A percentile compares a stretch with the other conserved stretches of the same genome.
Evolutionary conservation across 2,329 filamentous ascomycete species (phyloP).

Genomic region (Trichoderma arundinaceum): DNA sequence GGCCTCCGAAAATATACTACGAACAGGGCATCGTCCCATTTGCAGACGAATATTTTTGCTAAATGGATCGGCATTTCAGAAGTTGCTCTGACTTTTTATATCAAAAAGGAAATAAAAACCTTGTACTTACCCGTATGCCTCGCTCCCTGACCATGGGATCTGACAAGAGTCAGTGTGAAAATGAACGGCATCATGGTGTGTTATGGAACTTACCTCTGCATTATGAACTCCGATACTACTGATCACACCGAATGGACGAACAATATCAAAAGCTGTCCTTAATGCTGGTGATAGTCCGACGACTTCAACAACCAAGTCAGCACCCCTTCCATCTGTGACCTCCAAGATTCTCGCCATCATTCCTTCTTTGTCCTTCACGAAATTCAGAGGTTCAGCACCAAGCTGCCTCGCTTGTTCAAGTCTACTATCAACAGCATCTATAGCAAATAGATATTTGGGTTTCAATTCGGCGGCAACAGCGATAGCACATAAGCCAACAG

Average conservation of each 20-base stretch:
- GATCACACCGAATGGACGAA: slow-evolving; percentile 75
- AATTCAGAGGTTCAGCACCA: slow-evolving; percentile 85
- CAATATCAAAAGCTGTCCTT: slow-evolving; percentile 71
- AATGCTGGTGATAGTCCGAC: slow-evolving; percentile 73
- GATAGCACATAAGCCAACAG: slow-evolving; percentile 83
- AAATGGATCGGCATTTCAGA: background rate
- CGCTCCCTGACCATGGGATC: slow-evolving; percentile 69
- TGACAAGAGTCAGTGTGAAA: slow-evolving; percentile 39
- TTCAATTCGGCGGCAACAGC: slow-evolving; percentile 76
- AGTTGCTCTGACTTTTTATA: slow-evolving; percentile 35
- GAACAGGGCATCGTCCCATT: slow-evolving; percentile 78
- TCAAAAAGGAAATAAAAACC: background rate
- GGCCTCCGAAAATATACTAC: slow-evolving; percentile 70
- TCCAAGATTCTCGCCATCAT: slow-evolving; percentile 73
- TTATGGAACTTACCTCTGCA: slow-evolving; percentile 59
- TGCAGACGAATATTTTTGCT: slow-evolving; percentile 74
- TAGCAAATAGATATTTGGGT: slow-evolving; percentile 76
- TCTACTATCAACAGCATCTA: slow-evolving; percentile 77
- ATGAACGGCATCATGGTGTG: background rate
- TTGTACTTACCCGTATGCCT: slow-evolving; percentile 61
- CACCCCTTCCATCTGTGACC: slow-evolving; percentile 78
- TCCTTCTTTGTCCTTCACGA: slow-evolving; percentile 67
- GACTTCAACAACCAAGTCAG: slow-evolving; percentile 83
- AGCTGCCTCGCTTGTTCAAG: slow-evolving; percentile 74
- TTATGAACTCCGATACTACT: slow-evolving; percentile 80